Base-by-base conservation (phyloP, 495 filamentous ascomycete genomes). In the Cudoniella acicularis region DNA sequence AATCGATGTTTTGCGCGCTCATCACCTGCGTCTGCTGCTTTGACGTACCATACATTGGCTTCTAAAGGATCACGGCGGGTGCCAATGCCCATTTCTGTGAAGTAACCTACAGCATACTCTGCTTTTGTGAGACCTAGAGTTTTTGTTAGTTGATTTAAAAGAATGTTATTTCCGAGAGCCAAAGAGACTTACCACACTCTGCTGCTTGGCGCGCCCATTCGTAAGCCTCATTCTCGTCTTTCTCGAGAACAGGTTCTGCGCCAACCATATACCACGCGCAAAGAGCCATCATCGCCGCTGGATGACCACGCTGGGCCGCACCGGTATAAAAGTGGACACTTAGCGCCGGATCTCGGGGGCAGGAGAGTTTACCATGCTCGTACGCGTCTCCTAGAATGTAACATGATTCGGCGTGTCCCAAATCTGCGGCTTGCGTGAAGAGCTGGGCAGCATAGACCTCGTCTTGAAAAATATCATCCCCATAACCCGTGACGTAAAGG, bases 201-300 rank as follows among this genome's bases (percentile, higher is more conserved):
- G 92, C 92, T 45, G 94, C 91, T 60, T 84, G 86, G 69, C 82
- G 80, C 23, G 94, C 94, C 94, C 94, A 99, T 70, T 96, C 92
- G 69, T 93, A 98, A 2, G 94, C 94, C 71, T 99, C 94, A 52
- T 87, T 86, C 72, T 98, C 95, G 62, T 98, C 92, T 72, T 92
- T 96, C 56, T 95, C 91, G 24, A 99, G 74, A 17, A 97, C 84
- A 0, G 94, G 94, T 65, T 92, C 89, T 9, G 94, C 95, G 0
- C 94, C 94, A 9, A 98, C 89, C 72, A 99, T 86, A 71, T 97
- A 99, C 94, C 94, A 99, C 13, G 94, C 94, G 69, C 94, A 98
- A 21, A 99, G 80, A 17, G 91, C 92, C 92, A 99, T 96, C 93
- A 96, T 96, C n/a, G 92, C 94, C 43, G 87, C 79, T 0, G 91